phyloP scores from a whole-genome alignment of 768 basidiomycete genomes.

The Inosperma sp. region DNA sequence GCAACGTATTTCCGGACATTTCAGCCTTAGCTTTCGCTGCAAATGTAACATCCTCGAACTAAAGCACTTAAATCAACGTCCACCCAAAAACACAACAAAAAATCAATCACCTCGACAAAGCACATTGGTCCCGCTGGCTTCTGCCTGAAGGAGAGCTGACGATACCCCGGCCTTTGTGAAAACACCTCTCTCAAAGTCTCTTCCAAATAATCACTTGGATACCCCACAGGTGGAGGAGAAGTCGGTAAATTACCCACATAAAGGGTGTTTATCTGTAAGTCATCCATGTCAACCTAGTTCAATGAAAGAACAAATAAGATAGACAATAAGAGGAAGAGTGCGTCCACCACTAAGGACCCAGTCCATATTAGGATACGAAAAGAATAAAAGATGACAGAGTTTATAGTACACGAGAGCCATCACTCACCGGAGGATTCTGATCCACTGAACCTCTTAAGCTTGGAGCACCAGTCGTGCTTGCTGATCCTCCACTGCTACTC shows the following conservation, averaged over 20 bases:
- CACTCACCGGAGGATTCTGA: constrained; percentile 86
- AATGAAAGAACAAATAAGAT: neutral
- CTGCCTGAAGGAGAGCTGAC: constrained; percentile 90
- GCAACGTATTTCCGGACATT: constrained; percentile 86
- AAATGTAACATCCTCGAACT: constrained; percentile 87
- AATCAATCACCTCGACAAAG: constrained; percentile 80
- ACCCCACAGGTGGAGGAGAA: constrained; percentile 63
- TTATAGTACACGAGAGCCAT: constrained; percentile 9
- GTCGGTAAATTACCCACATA: constrained; percentile 98
- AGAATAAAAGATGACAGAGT: neutral
- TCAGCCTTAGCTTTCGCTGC: constrained; percentile 88
- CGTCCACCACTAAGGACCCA: neutral
- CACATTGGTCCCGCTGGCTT: constrained; percentile 99
- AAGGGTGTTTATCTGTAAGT: constrained; percentile 82
- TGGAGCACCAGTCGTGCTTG: constrained; percentile 23
- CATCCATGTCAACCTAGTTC: constrained; percentile 11
- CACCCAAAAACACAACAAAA: constrained; percentile 4
- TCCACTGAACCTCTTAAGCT: constrained; percentile 54
- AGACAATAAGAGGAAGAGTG: constrained; percentile 5
- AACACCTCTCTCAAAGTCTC: constrained; percentile 84
- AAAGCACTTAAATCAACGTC: constrained; percentile 11
- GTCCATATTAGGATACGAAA: neutral
- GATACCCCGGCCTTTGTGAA: constrained; percentile 73
- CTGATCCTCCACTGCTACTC: constrained; percentile 19
- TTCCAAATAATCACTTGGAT: constrained; percentile 78